Evolutionary conservation across 2,329 filamentous ascomycete genomes (phyloP), one percentile per base, ranked within the genome.

Genomic region (Colletotrichum aenigma): DNA sequence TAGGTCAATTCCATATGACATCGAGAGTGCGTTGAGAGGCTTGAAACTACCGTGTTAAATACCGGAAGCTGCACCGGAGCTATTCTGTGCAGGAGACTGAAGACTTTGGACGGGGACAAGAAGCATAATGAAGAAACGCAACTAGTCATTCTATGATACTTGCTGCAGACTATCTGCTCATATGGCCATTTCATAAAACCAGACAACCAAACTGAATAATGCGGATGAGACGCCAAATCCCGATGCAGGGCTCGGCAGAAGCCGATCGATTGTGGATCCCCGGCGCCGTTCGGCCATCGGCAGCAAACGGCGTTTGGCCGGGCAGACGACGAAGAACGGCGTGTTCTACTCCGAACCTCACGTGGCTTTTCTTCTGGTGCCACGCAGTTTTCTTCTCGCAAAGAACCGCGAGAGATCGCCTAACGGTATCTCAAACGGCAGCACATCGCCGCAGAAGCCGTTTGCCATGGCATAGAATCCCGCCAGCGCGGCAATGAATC

Each of bases 11-110:
- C 13, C 34, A 36, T 36, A 36, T 15, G 34, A 36, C 3, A 36
- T 38, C 0, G 16, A 38, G 16, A 38, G 15, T 16, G 4, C 16
- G 7, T 38, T 18, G 16, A 2, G 2, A 4, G 38, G 38, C 38
- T 48, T n/a, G 6, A 43, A 3, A n/a, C 9, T 18, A 1, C 16
- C 4, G 7, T 18, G 0, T 3, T 18, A 0, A 16, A 38, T 5
- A 18, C 16, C 0, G 36, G 16, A 9, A 8, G 36, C 0, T 18
- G 16, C 36, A 38, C 0, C 16, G 36, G 0, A 38, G 4, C 36
- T 38, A 38, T 38, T 5, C 1, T 18, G 36, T 38, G 15, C 36
- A 10, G 7, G 16, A n/a, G 38, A n/a, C 4, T 4, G 15, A 43
- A 10, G 38, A 43, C 16, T 43, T n/a, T 43, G 18, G 43, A 13